Evolutionary conservation across 345 rosid genomes (phyloP).

Genomic region (Eucalyptus paniculata): DNA sequence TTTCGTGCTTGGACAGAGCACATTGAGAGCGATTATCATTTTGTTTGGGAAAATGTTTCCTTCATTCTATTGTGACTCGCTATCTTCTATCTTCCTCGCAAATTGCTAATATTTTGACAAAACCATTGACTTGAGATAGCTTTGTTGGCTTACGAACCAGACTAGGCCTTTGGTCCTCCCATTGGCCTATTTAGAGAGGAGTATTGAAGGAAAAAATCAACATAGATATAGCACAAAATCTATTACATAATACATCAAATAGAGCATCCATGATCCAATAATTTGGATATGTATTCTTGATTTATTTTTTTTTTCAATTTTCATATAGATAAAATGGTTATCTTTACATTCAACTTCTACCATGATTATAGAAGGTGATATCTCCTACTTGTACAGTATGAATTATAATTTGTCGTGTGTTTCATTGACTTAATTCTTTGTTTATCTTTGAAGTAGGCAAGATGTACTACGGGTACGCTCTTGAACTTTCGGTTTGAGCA

Average conservation of each 20-base stretch:
- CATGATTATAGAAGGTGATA: not conserved
- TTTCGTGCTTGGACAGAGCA: not conserved
- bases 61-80: not conserved
- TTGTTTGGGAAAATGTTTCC: not conserved
- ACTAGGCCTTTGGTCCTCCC: not conserved
- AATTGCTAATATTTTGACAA: not conserved
- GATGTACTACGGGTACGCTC: not conserved
- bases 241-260: not conserved
- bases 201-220: not conserved
- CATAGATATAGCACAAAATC: not conserved
- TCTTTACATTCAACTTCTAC: not conserved
- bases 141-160: not conserved
- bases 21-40: not conserved
- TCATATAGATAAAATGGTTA: not conserved
- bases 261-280: not conserved
- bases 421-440: not conserved
- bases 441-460: not conserved
- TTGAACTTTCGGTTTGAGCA: not conserved
- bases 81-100: not conserved
- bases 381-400: not conserved
- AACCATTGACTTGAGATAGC: not conserved
- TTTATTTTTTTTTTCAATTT: not conserved
- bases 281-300: not conserved
- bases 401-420: not conserved
- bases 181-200: not conserved